Base-by-base conservation (phyloP, 176 grass and related monocot genomes). In the Paspalum notatum region DNA sequence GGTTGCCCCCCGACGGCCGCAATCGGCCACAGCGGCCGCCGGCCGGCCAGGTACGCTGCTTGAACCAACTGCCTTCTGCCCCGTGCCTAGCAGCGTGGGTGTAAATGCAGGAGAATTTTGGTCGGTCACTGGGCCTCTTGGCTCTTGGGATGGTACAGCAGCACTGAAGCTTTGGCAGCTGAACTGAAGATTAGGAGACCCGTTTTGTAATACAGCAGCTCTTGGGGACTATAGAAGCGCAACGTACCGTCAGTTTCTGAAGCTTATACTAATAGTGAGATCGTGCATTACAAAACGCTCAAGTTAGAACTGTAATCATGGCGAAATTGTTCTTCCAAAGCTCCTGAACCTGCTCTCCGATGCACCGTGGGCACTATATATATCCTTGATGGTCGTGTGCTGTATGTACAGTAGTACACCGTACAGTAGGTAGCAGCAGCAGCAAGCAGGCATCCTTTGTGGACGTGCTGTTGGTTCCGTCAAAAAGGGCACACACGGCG, bases 41-140 rank as follows among this genome's bases (percentile, higher is more conserved):
- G 12, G 1, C 32, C 27, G 15, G 32, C 15, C 62, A 17, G 26
- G 62, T 64, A 39, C 14, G 14, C 32, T 39, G 60, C 32, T 32
- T 32, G 32, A 32, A 32, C 32, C 32, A 32, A 3, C 32, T 32
- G 32, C 32, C 32, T 32, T 32, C 32, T 32, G 32, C 32, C 32
- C 32, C 4, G 5, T 6, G 63, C 17, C 5, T 53, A 37, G 2
- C 7, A n/a, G 10, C 5, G 53, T 6, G 71, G 11, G 9, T 40
- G 49, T 73, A 54, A 73, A 54, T 73, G 71, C 71, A 73, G 71
- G 71, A 52, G 49, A 73, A 73, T 54, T 73, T 73, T 73, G 49
- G 71, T 54, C 71, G 71, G 71, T 3, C 49, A 8, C 48, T 32
- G 25, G 48, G 61, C 6, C 13, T 16, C 32, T 32, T 32, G 32